Conservation (phyloP, 768 basidiomycete species). For the Boletus reticuloceps region DNA sequence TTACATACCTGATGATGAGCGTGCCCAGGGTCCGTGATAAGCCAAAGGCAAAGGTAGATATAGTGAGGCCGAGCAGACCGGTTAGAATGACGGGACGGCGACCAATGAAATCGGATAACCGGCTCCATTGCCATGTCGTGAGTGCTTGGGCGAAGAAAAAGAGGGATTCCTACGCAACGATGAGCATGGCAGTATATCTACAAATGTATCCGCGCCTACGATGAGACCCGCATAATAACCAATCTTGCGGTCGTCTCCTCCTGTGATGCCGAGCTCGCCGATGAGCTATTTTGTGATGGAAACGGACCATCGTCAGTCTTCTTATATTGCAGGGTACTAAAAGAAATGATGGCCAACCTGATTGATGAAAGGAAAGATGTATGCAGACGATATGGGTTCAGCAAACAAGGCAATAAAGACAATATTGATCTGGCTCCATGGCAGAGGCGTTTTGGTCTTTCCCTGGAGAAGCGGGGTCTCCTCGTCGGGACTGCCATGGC, state of each 20-base stretch:
- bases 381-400: neutral
- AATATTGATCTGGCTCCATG: neutral
- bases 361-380: neutral
- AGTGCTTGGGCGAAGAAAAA: constrained; percentile 59
- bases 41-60: constrained; percentile 61
- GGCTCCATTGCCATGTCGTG: constrained; percentile 63
- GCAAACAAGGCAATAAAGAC: neutral
- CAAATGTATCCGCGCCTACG: constrained; percentile 36
- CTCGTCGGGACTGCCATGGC: neutral
- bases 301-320: no score
- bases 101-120: constrained; percentile 56
- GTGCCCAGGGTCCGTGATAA: constrained; percentile 54
- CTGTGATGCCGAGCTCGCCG: neutral
- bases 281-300: neutral
- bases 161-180: constrained; percentile 50
- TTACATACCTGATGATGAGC: constrained; percentile 51
- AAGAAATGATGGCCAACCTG: neutral
- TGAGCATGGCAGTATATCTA: neutral
- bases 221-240: constrained; percentile 66
- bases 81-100: constrained; percentile 60
- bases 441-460: neutral
- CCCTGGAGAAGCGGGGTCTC: neutral
- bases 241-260: constrained; percentile 48
- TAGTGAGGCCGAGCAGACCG: constrained; percentile 49
- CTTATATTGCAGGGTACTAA: neutral